Base-by-base conservation (phyloP, 2,329 filamentous ascomycete species). In the Penicillium sp. region DNA sequence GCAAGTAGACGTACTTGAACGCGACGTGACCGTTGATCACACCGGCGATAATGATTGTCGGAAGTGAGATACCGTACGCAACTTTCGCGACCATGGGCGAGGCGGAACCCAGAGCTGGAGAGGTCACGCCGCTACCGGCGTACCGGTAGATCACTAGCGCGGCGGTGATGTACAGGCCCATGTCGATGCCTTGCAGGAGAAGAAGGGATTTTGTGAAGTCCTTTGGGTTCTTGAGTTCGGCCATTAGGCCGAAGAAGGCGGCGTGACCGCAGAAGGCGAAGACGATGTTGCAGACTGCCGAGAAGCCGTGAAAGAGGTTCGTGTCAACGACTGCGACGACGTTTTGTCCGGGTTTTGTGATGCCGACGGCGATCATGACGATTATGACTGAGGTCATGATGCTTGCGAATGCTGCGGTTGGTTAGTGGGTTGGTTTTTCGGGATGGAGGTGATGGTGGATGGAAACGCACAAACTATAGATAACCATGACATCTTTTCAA, bases 1-100 rank as follows among this genome's bases (percentile, higher is more conserved):
- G 82, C 4, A 84, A 74, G 65, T 88, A 90, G 56, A 89, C 76
- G 63, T 87, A 87, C 66, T 88, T 88, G 53, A 79, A 79, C 2
- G 85, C 85, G 2, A 89, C 83, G 57, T 87, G 83, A 13, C 82
- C 86, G 67, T 88, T 86, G 60, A 90, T 87, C 7, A 89, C 86
- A 51, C 87, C 88, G 0, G 87, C 85, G 48, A 90, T 83, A 46
- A 90, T 76, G 56, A 90, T 89, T 2, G 88, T 89, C 14, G 87
- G 87, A 2, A 87, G 78, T 0, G 87, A 87, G 57, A 90, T 77
- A 24, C 85, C 86, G 73, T 85, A 90, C 13, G 87, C 86, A 11
- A 87, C 74, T 66, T 89, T 89, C 22, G 82, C 78, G 45, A 89
- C 73, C 0, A 80, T 66, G 2, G 69, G 69, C 4, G 80, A 78